These are phyloP conservation scores for Blastobotrys capitulatus DNA, from an alignment of 1,139 yeast genomes.

Conservation along the genomic window DNA sequence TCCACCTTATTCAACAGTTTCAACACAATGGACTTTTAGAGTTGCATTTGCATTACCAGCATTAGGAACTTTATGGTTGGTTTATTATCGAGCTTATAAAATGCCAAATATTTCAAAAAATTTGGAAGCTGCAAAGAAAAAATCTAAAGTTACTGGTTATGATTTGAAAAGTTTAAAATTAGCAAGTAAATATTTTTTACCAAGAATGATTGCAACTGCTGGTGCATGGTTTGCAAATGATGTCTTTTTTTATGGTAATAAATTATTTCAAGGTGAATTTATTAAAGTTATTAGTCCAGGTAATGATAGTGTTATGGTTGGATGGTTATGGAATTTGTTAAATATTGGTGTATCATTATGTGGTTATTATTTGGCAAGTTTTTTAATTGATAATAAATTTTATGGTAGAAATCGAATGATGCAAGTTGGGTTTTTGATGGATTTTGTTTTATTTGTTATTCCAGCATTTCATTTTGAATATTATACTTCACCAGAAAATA, in stretches of 20 bases:
- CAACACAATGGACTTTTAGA: conserved; percentile 37
- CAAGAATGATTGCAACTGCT: conserved; percentile 93
- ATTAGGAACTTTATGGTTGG: conserved; percentile 35
- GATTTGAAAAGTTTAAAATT: conserved; percentile 31
- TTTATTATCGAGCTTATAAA: conserved; percentile 36
- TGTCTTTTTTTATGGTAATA: conserved; percentile 87
- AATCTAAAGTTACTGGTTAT: conserved; percentile 35
- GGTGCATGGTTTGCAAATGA: conserved; percentile 96
- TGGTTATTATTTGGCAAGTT: conserved; percentile 59
- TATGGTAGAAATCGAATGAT: conserved; percentile 58
- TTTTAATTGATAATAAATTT: conserved; percentile 48
- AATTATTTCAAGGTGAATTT: conserved; percentile 71
- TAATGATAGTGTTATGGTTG: conserved; percentile 77
- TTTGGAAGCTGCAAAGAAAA: conserved; percentile 28
- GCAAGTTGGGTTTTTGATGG: conserved; percentile 53
- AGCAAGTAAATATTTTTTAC: conserved; percentile 56
- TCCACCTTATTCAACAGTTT: conserved; percentile 28
- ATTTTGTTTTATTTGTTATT: conserved; percentile 52
- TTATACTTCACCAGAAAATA: conserved; percentile 39
- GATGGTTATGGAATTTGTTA: conserved; percentile 59
- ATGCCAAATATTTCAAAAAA: conserved; percentile 33
- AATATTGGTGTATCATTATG: conserved; percentile 65
- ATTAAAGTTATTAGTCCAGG: conserved; percentile 54
- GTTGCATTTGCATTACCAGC: conserved; percentile 37
- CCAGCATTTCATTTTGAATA: conserved; percentile 60